A percentile compares a stretch with the other conserved stretches of the same genome.
Conservation (phyloP, 306 rosid genomes). For the Astragalus membranaceus region DNA sequence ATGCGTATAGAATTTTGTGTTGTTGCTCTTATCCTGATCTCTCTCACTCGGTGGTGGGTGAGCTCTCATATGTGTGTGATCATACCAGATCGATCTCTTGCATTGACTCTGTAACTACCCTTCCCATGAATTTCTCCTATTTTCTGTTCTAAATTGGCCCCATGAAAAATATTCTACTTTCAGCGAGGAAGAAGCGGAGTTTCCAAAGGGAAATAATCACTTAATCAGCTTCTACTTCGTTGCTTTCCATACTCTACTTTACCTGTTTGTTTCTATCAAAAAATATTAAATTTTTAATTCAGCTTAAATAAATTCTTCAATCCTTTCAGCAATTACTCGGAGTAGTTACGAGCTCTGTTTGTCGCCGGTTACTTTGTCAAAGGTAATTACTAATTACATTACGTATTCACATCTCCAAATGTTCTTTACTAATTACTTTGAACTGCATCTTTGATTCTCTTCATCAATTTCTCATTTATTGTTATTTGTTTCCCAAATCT, state of each 20-base stretch:
- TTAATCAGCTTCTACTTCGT: background rate
- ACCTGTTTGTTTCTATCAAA: background rate
- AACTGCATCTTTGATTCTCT: constrained; percentile 8
- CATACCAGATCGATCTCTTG: constrained; percentile 34
- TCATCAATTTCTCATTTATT: constrained; percentile 6
- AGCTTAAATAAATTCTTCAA: background rate
- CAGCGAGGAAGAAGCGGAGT: constrained; percentile 1
- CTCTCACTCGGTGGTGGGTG: constrained; percentile 7
- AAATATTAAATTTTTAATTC: background rate
- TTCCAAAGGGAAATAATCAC: constrained; percentile 8
- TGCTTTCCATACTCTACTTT: background rate
- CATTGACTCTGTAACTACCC: constrained; percentile 33
- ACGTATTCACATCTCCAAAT: constrained; percentile 1
- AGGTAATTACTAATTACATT: constrained; percentile 16
- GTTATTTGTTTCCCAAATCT: background rate
- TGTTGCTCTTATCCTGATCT: background rate
- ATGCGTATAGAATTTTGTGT: background rate
- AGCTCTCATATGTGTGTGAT: background rate
- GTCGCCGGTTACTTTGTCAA: constrained; percentile 7
- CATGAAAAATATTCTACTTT: background rate
- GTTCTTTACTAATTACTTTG: background rate
- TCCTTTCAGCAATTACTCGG: constrained; percentile 15
- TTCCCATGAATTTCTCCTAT: constrained; percentile 19
- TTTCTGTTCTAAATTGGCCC: constrained; percentile 14
- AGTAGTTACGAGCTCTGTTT: constrained; percentile 17